A percentile compares a stretch with the other conserved stretches of the same genome.
These are phyloP conservation scores for Hypoxylon fuscum DNA, from an alignment of 495 filamentous ascomycete genomes.

Conservation along the genomic window DNA sequence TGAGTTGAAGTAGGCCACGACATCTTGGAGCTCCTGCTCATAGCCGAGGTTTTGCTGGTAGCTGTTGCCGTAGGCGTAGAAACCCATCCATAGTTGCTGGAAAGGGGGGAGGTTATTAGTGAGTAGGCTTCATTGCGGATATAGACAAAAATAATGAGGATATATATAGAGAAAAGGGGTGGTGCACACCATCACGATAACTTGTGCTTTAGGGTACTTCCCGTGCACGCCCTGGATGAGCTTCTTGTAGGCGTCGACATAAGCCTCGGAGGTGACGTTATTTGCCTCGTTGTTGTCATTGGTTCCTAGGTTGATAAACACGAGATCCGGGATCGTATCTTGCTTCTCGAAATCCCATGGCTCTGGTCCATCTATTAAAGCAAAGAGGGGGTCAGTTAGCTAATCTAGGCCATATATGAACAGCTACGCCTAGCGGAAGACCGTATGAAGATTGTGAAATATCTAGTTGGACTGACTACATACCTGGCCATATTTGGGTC, in stretches of 20 bases:
- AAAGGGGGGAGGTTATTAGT: neutral
- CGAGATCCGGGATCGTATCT: conserved; percentile 67
- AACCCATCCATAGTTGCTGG: conserved; percentile 71
- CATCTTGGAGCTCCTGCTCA: conserved; percentile 60
- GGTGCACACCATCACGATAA: conserved; percentile 67
- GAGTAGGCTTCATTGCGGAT: neutral
- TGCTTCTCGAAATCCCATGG: conserved; percentile 68
- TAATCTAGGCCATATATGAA: neutral
- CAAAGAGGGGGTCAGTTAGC: neutral
- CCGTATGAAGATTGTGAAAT: neutral
- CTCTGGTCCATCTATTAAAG: conserved; percentile 58
- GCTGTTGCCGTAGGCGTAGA: conserved; percentile 60
- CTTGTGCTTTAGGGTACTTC: conserved; percentile 68
- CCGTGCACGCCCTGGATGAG: conserved; percentile 68
- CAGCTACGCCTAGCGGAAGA: neutral
- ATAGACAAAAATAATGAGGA: neutral
- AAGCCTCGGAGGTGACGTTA: conserved; percentile 62
- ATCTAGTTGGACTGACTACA: conserved; percentile 2
- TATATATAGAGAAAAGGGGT: neutral
- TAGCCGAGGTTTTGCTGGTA: conserved; percentile 62
- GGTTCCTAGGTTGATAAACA: conserved; percentile 73
- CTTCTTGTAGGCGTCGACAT: conserved; percentile 65
- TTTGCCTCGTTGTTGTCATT: conserved; percentile 71
- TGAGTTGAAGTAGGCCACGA: conserved; percentile 67
- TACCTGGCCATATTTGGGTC: conserved; percentile 58